Conservation (phyloP, 495 filamentous ascomycete species). For the Xylaria acuta region DNA sequence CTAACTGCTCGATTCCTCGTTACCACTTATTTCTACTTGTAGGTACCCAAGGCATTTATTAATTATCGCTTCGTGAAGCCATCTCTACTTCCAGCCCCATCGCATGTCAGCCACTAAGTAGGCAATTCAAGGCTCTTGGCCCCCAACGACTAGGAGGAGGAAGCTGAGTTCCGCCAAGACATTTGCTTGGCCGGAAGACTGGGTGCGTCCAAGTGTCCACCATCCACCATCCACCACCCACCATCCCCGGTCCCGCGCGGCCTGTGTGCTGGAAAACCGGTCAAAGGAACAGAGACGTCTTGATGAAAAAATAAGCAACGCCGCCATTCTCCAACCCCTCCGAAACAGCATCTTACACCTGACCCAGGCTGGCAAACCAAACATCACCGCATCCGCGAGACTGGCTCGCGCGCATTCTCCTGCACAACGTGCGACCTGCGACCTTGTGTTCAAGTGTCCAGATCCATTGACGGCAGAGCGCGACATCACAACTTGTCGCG, state of each 20-base stretch:
- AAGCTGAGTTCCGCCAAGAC: conserved; percentile 18
- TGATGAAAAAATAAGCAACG: conserved; percentile 28
- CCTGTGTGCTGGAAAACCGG: conserved; percentile 36
- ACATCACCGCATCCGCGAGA: conserved; percentile 22
- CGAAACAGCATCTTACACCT: conserved; percentile 21
- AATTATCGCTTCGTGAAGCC: background rate
- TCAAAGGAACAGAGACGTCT: conserved; percentile 31
- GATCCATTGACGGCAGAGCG: conserved; percentile 22
- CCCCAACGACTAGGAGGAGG: background rate
- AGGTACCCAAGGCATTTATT: background rate
- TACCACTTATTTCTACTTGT: background rate
- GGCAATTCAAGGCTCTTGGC: background rate
- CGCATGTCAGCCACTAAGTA: background rate
- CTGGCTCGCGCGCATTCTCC: conserved; percentile 25
- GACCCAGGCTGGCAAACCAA: conserved; percentile 21
- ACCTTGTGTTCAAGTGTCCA: conserved; percentile 10
- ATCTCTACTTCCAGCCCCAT: background rate
- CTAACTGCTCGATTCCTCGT: background rate
- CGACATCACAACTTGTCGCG: conserved; percentile 37
- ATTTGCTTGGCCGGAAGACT: conserved; percentile 19
- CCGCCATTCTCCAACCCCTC: conserved; percentile 32
- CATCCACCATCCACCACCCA: conserved; percentile 29
- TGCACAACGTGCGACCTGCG: conserved; percentile 15
- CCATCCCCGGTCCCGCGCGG: conserved; percentile 15
- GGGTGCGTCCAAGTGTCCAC: conserved; percentile 32